Base-by-base conservation (phyloP, 352 stramenopile species). In the Phytopythium kandeliae region DNA sequence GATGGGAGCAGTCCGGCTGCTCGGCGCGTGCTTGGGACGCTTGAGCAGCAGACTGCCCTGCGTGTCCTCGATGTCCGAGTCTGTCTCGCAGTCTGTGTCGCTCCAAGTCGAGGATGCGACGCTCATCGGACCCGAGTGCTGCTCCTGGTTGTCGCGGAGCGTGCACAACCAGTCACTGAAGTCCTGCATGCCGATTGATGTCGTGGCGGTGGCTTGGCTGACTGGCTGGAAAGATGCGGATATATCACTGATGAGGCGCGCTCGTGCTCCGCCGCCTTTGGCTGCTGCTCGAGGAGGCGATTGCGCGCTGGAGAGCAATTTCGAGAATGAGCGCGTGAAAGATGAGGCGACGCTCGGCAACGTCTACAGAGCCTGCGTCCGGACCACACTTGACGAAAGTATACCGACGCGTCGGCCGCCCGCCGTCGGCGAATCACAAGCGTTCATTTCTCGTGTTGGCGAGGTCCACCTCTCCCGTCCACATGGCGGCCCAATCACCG, bases 111-210 rank as follows among this genome's bases (percentile, higher is more conserved):
- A 85, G 12, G 72, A 84, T n/a, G 70, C 51, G 25, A 64, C 33
- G 51, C 72, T 80, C 28, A 57, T 56, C 48, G 48, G 38, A 6
- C 33, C 56, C 24, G 37, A 25, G 6, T 26, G 25, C 37, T 43
- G 37, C n/a, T 46, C 12, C 5, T 24, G 45, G 22, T 71, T 40
- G 30, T 62, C 67, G n/a, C 30, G 45, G 48, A 82, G 51, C 25
- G 69, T 54, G 52, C 56, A 58, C 65, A 84, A 77, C 71, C 71
- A 81, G 35, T 76, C 51, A 13, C 62, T 65, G 51, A 84, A 82
- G 15, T 81, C 69, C 62, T 73, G 65, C 57, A 65, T 69, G 46
- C 31, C 67, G 43, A 26, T 46, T 43, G 25, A 22, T 28, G 45
- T 28, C 31, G 22, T 41, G 42, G 28, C 26, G 45, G 19, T 37